A percentile compares a stretch with the other conserved stretches of the same genome.
phyloP scores from a whole-genome alignment of 345 rosid species.

The Bretschneidera sinensis region DNA sequence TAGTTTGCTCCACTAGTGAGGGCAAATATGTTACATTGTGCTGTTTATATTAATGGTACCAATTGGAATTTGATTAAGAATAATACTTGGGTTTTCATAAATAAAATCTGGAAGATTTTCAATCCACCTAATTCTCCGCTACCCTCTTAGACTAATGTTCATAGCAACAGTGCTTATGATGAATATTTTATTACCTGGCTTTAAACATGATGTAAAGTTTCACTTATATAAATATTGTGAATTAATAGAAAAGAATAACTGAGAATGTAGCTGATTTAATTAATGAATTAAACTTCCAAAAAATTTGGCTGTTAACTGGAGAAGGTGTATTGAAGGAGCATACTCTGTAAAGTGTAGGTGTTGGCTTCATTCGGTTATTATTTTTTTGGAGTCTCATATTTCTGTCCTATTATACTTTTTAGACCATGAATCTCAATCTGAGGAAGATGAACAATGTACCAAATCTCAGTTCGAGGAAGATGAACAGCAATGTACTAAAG shows the following conservation, averaged over 20 bases:
- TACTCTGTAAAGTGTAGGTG: not conserved
- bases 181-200: too few species aligned
- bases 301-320: not conserved
- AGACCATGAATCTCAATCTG: conserved; percentile 49
- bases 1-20: not conserved
- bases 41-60: too few species aligned
- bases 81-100: too few species aligned
- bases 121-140: too few species aligned
- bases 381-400: not conserved
- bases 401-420: too few species aligned
- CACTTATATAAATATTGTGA: too few species aligned
- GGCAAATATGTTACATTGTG: too few species aligned
- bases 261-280: not conserved
- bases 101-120: too few species aligned
- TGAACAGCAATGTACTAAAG: conserved; percentile 28
- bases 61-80: too few species aligned
- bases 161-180: too few species aligned
- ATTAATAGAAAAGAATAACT: not conserved
- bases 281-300: not conserved
- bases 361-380: not conserved
- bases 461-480: conserved; percentile 46
- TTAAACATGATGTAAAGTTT: too few species aligned
- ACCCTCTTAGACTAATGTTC: too few species aligned
- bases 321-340: not conserved
- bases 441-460: conserved; percentile 24